phyloP scores from a whole-genome alignment of 2,329 filamentous ascomycete genomes.

The Pestalotiopsis sp. region DNA sequence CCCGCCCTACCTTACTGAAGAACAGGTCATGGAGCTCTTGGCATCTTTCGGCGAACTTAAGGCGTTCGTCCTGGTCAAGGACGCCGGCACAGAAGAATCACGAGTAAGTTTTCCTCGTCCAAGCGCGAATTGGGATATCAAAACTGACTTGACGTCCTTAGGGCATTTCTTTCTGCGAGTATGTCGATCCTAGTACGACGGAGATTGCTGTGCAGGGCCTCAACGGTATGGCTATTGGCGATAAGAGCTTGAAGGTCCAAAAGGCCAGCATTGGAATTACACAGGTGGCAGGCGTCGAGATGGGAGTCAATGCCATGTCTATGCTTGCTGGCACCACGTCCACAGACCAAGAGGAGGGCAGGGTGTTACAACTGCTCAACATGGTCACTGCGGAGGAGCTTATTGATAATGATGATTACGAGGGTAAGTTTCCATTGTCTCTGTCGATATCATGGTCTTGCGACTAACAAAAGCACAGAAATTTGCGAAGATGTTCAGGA shows the following conservation, averaged over 20 bases:
- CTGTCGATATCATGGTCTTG: constrained; percentile 9
- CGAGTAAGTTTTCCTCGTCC: constrained; percentile 57
- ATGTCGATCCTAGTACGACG: constrained; percentile 74
- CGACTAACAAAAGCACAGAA: constrained; percentile 61
- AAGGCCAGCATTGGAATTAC: constrained; percentile 91
- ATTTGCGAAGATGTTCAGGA: constrained; percentile 93
- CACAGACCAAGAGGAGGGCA: constrained; percentile 73
- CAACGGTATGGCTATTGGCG: constrained; percentile 90
- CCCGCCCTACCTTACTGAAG: constrained; percentile 82
- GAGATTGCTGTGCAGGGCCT: constrained; percentile 86
- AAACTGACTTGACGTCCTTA: constrained; percentile 35
- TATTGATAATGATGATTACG: constrained; percentile 91
- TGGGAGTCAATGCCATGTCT: constrained; percentile 96
- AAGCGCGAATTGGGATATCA: not conserved
- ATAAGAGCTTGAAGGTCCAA: constrained; percentile 79
- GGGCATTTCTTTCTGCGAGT: constrained; percentile 97
- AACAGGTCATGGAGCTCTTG: constrained; percentile 87
- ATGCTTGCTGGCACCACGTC: constrained; percentile 91
- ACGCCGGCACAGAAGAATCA: constrained; percentile 81
- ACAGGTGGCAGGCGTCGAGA: constrained; percentile 89
- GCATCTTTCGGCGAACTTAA: constrained; percentile 91
- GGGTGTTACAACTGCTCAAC: constrained; percentile 90
- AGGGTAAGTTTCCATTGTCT: constrained; percentile 59
- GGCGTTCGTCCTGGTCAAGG: constrained; percentile 87
- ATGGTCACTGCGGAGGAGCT: constrained; percentile 98